These are phyloP conservation scores for Debaryomycetaceae sp. DNA, from an alignment of 1,139 yeast genomes.

Conservation along the genomic window DNA sequence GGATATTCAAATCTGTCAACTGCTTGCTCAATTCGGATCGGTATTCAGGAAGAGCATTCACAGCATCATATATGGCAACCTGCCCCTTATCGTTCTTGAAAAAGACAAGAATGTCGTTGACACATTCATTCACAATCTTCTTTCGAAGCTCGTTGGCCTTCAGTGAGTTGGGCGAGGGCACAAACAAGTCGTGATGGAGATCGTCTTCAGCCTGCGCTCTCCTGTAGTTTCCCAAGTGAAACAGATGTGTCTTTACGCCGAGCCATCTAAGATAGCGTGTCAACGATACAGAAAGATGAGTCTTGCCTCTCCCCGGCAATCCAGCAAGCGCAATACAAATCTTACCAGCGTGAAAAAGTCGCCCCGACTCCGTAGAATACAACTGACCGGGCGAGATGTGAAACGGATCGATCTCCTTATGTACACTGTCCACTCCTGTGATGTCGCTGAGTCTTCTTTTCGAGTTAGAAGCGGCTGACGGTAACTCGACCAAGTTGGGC, in stretches of 20 bases:
- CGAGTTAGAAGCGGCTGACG: constrained; percentile 20
- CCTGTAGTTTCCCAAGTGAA: constrained; percentile 91
- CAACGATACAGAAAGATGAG: constrained; percentile 85
- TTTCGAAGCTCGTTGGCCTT: constrained; percentile 57
- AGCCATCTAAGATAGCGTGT: constrained; percentile 92
- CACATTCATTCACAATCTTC: constrained; percentile 59
- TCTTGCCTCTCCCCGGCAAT: constrained; percentile 94
- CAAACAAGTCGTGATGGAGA: constrained; percentile 69
- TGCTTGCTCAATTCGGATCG: constrained; percentile 55
- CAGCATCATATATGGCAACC: constrained; percentile 94
- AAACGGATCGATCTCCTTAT: constrained; percentile 46
- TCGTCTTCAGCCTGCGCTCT: constrained; percentile 53
- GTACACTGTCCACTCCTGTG: constrained; percentile 52
- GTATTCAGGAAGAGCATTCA: constrained; percentile 74
- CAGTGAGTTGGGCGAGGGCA: constrained; percentile 52
- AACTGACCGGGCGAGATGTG: constrained; percentile 80
- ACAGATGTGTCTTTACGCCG: constrained; percentile 88
- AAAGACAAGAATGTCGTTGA: constrained; percentile 66
- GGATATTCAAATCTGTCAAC: constrained; percentile 59
- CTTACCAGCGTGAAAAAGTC: constrained; percentile 93
- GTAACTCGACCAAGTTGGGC: constrained; percentile 36
- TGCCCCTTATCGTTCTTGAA: constrained; percentile 79
- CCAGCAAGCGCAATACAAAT: constrained; percentile 89
- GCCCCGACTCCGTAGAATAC: constrained; percentile 85
- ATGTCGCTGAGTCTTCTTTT: constrained; percentile 40